phyloP scores from a whole-genome alignment of 2,329 filamentous ascomycete species.

The Aurifilum marmelostoma region DNA sequence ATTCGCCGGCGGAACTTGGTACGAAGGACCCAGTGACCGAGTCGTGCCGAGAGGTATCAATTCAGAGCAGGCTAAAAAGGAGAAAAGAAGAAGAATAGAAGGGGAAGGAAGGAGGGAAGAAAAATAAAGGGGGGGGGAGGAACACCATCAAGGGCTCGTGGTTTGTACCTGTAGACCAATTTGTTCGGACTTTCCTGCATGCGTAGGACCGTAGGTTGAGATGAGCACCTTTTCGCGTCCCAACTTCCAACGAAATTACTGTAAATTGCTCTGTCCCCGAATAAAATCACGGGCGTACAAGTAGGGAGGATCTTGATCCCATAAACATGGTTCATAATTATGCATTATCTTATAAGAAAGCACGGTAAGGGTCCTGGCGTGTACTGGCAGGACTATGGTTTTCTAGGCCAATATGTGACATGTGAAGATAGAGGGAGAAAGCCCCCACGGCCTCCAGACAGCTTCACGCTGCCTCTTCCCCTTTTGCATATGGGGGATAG shows the following conservation, averaged over 20 bases:
- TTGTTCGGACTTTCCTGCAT: background rate
- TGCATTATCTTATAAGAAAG: constrained; percentile 24
- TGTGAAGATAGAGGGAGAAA: constrained; percentile 15
- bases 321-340: constrained; percentile 22
- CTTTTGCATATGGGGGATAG: background rate
- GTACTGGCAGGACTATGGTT: constrained; percentile 16
- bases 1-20: background rate
- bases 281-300: background rate
- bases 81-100: background rate
- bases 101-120: background rate
- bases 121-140: background rate
- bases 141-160: background rate
- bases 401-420: constrained; percentile 28
- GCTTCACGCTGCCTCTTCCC: background rate
- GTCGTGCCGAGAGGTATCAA: background rate
- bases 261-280: background rate
- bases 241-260: background rate
- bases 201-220: background rate
- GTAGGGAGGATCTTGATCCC: background rate
- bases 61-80: background rate
- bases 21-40: background rate
- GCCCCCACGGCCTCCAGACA: background rate
- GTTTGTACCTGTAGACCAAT: background rate
- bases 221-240: background rate
- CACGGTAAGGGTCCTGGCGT: constrained; percentile 14